Evolutionary conservation across 1,284 basidiomycete genomes (phyloP).

Genomic region (Sphagnurus paluster): DNA sequence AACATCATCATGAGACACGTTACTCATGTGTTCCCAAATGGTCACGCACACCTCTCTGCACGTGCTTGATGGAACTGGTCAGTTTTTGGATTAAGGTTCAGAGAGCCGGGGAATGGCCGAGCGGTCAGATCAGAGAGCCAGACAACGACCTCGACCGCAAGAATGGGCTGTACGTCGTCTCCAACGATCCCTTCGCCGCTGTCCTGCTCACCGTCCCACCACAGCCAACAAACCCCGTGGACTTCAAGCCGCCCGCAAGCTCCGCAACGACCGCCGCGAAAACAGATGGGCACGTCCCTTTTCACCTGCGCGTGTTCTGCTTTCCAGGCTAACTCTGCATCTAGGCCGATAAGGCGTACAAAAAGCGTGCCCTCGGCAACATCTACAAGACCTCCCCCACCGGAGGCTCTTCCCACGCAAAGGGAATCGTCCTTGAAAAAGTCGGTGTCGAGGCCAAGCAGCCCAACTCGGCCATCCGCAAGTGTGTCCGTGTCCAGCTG

Average conservation of each 20-base stretch:
- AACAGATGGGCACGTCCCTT: conserved; percentile 88
- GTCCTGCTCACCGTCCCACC: conserved; percentile 14
- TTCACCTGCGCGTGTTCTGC: not conserved
- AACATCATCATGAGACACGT: conserved; percentile 15
- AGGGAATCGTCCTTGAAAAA: conserved; percentile 99
- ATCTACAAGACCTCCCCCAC: conserved; percentile 99
- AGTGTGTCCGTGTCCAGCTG: conserved; percentile 99
- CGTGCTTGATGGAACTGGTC: conserved; percentile 24
- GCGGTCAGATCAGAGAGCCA: conserved; percentile 12
- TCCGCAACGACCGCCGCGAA: conserved; percentile 90
- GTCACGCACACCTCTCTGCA: conserved; percentile 6
- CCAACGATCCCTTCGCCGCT: conserved; percentile 16
- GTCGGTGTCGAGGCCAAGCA: conserved; percentile 94
- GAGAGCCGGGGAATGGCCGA: conserved; percentile 23
- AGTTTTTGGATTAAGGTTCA: conserved; percentile 44
- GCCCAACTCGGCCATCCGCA: conserved; percentile 99
- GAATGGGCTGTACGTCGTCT: conserved; percentile 77
- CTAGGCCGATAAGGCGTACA: conserved; percentile 98
- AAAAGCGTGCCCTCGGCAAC: conserved; percentile 99
- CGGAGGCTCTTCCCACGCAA: conserved; percentile 99
- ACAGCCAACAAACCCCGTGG: conserved; percentile 98
- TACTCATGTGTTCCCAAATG: too few species aligned
- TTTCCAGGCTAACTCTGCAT: conserved; percentile 9
- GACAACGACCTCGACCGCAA: conserved; percentile 53
- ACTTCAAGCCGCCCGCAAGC: conserved; percentile 98